Conservation (phyloP, 2,329 filamentous ascomycete genomes). For the Trichophyton mentagrophytes region DNA sequence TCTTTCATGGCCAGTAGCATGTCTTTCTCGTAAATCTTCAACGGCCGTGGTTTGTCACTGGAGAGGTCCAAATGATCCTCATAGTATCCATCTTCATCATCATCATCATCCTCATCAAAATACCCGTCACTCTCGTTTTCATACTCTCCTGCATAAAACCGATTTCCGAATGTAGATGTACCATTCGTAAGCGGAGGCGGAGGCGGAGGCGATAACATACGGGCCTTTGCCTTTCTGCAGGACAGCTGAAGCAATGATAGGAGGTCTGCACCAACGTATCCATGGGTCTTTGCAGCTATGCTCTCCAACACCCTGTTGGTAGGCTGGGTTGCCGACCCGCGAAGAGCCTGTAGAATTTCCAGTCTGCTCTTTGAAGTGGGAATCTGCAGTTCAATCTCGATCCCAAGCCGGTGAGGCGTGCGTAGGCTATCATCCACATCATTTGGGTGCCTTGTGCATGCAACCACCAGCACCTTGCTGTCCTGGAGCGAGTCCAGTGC, state of each 20-base stretch:
- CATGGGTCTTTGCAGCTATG: conserved; percentile 66
- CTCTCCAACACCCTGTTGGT: conserved; percentile 43
- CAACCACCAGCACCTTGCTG: conserved; percentile 57
- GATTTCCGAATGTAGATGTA: neutral
- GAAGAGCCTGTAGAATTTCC: conserved; percentile 57
- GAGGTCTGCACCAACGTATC: conserved; percentile 71
- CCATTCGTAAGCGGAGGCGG: too few species aligned
- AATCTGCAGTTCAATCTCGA: conserved; percentile 61
- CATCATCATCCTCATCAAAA: neutral
- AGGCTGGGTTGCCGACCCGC: conserved; percentile 36
- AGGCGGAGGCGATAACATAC: conserved; percentile 10
- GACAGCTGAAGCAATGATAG: conserved; percentile 49
- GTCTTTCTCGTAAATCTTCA: conserved; percentile 26
- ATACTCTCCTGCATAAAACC: neutral
- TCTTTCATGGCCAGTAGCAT: conserved; percentile 45
- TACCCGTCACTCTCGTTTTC: neutral
- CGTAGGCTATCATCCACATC: conserved; percentile 60
- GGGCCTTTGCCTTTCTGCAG: conserved; percentile 28
- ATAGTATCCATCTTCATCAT: neutral
- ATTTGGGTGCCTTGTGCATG: conserved; percentile 58
- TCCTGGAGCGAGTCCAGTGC: conserved; percentile 28
- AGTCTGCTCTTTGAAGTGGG: conserved; percentile 59
- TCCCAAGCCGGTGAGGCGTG: conserved; percentile 50
- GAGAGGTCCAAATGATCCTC: neutral
- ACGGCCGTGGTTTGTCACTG: neutral